A percentile compares a stretch with the other conserved stretches of the same genome.
phyloP scores from a whole-genome alignment of 2,329 filamentous ascomycete genomes.

The Fusarium dlaminii region DNA sequence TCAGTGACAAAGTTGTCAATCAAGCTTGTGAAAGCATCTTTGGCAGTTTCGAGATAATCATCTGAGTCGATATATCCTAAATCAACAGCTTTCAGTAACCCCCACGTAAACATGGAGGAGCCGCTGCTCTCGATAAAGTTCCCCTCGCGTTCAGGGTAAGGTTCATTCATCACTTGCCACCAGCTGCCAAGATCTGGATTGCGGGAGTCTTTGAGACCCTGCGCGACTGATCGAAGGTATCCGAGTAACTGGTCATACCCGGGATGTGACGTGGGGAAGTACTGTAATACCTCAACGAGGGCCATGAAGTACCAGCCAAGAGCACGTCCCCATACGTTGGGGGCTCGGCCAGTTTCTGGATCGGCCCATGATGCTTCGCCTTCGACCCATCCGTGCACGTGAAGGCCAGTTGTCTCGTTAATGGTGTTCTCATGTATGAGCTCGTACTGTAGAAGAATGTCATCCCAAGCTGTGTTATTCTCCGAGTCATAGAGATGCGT shows the following conservation, averaged over 20 bases:
- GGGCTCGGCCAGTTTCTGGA: constrained; percentile 56
- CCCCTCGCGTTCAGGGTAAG: constrained; percentile 54
- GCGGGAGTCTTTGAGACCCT: constrained; percentile 52
- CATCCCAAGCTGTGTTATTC: constrained; percentile 53
- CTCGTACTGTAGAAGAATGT: constrained; percentile 55
- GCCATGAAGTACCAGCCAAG: constrained; percentile 63
- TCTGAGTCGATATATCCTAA: constrained; percentile 26
- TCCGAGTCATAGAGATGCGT: constrained; percentile 46
- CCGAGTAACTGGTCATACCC: constrained; percentile 47
- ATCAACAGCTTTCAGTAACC: constrained; percentile 53
- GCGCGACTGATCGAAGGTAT: constrained; percentile 52
- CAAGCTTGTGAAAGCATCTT: constrained; percentile 43
- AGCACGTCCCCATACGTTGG: constrained; percentile 60
- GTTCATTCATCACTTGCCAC: constrained; percentile 65
- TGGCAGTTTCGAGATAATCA: constrained; percentile 13
- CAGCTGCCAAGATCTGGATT: constrained; percentile 58
- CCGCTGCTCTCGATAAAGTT: constrained; percentile 69
- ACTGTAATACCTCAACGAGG: constrained; percentile 58
- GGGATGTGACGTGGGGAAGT: constrained; percentile 48
- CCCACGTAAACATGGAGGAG: constrained; percentile 65
- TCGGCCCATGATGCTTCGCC: constrained; percentile 59
- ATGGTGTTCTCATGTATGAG: constrained; percentile 54
- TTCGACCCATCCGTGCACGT: constrained; percentile 64
- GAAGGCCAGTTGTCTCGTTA: constrained; percentile 50
- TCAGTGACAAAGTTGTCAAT: constrained; percentile 54